Evolutionary conservation across 129 eudicot species (phyloP).

Genomic region (carrot (Daucus carota)): DNA sequence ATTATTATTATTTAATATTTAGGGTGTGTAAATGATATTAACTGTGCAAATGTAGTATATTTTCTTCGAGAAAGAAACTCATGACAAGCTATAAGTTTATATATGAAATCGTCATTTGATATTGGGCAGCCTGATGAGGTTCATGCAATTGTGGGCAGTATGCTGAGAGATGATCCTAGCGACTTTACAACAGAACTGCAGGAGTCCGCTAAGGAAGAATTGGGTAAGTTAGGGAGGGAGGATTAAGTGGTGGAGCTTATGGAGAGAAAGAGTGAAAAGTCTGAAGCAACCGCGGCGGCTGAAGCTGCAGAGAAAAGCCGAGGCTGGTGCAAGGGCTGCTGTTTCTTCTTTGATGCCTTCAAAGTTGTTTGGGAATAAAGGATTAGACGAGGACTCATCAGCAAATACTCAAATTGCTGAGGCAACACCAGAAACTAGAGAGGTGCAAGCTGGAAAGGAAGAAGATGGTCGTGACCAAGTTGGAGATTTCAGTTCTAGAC

Average conservation of each 20-base stretch:
- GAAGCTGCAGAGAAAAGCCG: slow-evolving; percentile 75
- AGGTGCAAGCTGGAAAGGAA: slow-evolving; percentile 2
- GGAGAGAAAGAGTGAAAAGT: slow-evolving; percentile 65
- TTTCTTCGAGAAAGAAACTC: no score
- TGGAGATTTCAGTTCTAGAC: neutral
- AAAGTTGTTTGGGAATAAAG: slow-evolving; percentile 55
- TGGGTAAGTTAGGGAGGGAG: slow-evolving; percentile 66
- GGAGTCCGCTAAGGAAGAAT: slow-evolving; percentile 63
- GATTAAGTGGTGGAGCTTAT: slow-evolving; percentile 60
- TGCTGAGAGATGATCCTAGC: slow-evolving; percentile 73
- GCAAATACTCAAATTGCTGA: slow-evolving; percentile 19
- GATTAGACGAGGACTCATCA: slow-evolving; percentile 14
- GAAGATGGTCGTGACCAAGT: slow-evolving; percentile 5
- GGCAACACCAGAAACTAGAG: no score
- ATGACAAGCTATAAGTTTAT: slow-evolving; percentile 69
- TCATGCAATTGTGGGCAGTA: slow-evolving; percentile 43
- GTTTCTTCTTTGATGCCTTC: slow-evolving; percentile 65
- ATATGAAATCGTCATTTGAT: slow-evolving; percentile 68
- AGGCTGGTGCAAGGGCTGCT: slow-evolving; percentile 70
- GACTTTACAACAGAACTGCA: slow-evolving; percentile 70
- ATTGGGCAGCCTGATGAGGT: slow-evolving; percentile 67
- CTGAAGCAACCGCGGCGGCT: slow-evolving; percentile 65
- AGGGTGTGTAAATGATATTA: no score
- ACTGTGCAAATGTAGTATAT: no score
- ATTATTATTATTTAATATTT: no score